Evolutionary conservation across 106 monocot genomes (phyloP).

Genomic region (Dactylorhiza incarnata): DNA sequence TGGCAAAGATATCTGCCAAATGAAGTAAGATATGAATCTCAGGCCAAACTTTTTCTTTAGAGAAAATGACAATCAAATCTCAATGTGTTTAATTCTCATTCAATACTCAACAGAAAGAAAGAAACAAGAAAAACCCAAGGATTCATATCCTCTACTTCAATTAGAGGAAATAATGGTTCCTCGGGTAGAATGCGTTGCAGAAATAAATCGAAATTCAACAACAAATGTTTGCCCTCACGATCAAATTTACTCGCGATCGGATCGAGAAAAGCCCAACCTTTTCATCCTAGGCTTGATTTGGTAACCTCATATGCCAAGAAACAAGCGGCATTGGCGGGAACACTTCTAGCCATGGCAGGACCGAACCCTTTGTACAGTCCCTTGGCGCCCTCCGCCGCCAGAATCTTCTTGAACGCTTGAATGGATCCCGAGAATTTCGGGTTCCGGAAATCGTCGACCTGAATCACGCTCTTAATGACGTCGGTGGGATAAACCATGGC

Average conservation of each 20-base stretch:
- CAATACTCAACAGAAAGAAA: no score
- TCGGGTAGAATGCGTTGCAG: no score
- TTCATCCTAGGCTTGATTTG: slow-evolving; percentile 55
- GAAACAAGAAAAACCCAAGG: no score
- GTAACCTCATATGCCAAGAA: slow-evolving; percentile 91
- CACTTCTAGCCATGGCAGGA: slow-evolving; percentile 85
- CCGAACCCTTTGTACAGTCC: slow-evolving; percentile 96
- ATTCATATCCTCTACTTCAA: no score
- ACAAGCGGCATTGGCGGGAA: slow-evolving; percentile 87
- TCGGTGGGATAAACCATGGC: slow-evolving; percentile 73
- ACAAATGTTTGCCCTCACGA: neutral
- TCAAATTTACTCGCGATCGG: neutral
- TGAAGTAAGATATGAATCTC: no score
- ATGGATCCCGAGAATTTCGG: slow-evolving; percentile 70
- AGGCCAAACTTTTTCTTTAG: no score
- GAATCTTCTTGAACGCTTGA: slow-evolving; percentile 75
- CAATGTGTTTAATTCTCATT: no score
- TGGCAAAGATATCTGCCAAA: no score
- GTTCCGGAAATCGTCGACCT: slow-evolving; percentile 76
- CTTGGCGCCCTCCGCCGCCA: slow-evolving; percentile 69
- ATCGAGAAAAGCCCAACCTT: neutral
- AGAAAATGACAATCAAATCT: no score
- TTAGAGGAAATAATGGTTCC: no score
- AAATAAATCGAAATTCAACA: no score
- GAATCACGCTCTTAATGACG: slow-evolving; percentile 83